Base-by-base conservation (phyloP, 805 yeast species). In the Grigorovia transvaalensis region DNA sequence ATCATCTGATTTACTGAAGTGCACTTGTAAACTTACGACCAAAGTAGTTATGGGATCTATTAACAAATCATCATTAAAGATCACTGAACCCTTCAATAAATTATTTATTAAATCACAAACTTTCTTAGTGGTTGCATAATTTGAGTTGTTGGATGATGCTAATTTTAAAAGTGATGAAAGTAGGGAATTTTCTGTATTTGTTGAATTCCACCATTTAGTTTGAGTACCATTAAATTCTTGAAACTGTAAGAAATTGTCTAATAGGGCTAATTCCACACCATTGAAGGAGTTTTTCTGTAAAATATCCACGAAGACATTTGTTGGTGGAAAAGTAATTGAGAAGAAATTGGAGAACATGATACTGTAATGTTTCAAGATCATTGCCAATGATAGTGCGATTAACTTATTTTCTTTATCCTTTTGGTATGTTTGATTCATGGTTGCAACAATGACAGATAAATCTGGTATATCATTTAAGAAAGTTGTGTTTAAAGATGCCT, bases 151-250 rank as follows among this genome's bases (percentile, higher is more conserved):
- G 0, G 70, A 64, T 1, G 74, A 66, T 0, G 79, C 78, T 42
- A 87, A 67, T 60, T 79, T 78, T 30, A 85, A 59, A 51, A 88
- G 69, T 7, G 80, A 77, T 0, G 90, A 81, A 65, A 88, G 88
- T 46, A 86, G 70, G 0, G 95, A 82, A 51, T 75, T 73, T 17
- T 71, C 70, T 1, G 68, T 60, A 7, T 70, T 72, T 2, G 74
- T 54, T 29, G 76, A 70, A 61, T 79, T 84, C 89, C 93, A 89
- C 96, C 96, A 90, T 66, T 82, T 86, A 35, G 81, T 74, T 49
- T 77, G 80, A 3, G 76, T 66, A 13, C 73, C 71, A 9, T 76
- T 72, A 13, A 71, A 71, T 19, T 82, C 78, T 56, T 81, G 87
- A 12, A 84, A 69, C 53, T 81, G 82, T 55, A 89, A 71, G 53